Base-by-base conservation (phyloP, 495 filamentous ascomycete genomes). In the Achaetomiella virescens region DNA sequence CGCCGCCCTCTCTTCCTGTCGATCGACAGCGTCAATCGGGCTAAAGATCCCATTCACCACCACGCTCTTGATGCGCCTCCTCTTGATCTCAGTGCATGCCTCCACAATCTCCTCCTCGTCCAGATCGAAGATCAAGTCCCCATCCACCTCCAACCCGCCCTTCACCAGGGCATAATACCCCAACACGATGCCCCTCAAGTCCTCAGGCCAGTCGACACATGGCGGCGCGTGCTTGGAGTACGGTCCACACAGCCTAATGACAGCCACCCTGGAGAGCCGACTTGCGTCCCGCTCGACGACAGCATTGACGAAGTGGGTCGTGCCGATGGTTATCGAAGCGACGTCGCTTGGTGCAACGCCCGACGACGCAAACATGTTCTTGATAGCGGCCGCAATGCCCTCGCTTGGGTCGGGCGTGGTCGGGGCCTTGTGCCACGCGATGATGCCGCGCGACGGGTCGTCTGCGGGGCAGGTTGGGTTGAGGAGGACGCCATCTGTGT, bases 301-400 rank as follows among this genome's bases (percentile, higher is more conserved):
- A 8, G 82, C 81, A 63, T 85, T 85, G 56, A 85, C 76, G 64
- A 84, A 85, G 60, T 81, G 78, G 0, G 82, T 84, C 2, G 83
- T 86, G 15, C 82, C 82, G 54, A 85, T 80, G 21, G 80, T 82
- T 5, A 85, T 79, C 52, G 74, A 78, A 10, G 75, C 75, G 15
- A 86, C 71, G 24, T 74, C 55, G 2, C 61, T 59, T 6, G 72
- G 62, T 12, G 63, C 56, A 43, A 81, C 68, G 21, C 47, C 55
- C 2, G 74, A 66, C 12, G 71, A 66, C 36, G 66, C 33, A 48
- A 83, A 67, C 53, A 81, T 76, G 29, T 68, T 64, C 8, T 67
- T 66, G 47, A 84, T 76, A 36, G 75, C 75, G 24, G 61, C 66
- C 41, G 75, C 72, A 40, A 86, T 82, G 3, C 81, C 81, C 21